Evolutionary conservation across 805 yeast genomes (phyloP), one percentile per base, ranked within the genome.

Genomic region (Yamadazyma olivae): DNA sequence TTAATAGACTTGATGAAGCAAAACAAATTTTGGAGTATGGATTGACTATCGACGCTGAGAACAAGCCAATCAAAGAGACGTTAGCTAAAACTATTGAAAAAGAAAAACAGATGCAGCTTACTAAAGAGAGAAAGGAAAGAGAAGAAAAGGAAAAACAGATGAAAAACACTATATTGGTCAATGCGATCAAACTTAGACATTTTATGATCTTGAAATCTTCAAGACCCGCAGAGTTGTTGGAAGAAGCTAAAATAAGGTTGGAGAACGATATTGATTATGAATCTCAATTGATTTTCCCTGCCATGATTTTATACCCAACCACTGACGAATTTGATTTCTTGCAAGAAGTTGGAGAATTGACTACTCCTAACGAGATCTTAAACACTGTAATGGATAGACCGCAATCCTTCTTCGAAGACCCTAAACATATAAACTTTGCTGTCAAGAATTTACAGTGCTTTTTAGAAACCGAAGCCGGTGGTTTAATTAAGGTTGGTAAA

Each of bases 381-480:
- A 75, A 74, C 22, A 55, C 76, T 42, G 72, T 89, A 3, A 47
- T 67, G 38, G 71, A 79, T 28, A 72, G 89, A 50, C 89, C 90
- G 3, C 73, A 73, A 6, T 75, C 75, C 27, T 87, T 85, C 81
- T 82, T 81, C 51, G 73, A 70, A 29, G 76, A 72, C 28, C 80
- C 81, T 5, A 75, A 72, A 44, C 88, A 83, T 46, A 46, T 53
- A 27, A 74, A 79, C 41, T 87, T 88, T 54, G 62, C 69, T 0
- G 57, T 74, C 3, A 77, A 74, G 44, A 74, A 74, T 36, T 60
- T 89, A 17, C 81, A 84, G 34, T 82, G 83, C 5, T 91, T 71
- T 57, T 79, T 86, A 79, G 97, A 87, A 56, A 87, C 96, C 0
- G 70, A 63, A 21, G 51, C 78, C 2, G 96, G 96, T 33, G 97